Conservation (phyloP, 2,329 filamentous ascomycete species). For the Penicillium aurantiogriseum region DNA sequence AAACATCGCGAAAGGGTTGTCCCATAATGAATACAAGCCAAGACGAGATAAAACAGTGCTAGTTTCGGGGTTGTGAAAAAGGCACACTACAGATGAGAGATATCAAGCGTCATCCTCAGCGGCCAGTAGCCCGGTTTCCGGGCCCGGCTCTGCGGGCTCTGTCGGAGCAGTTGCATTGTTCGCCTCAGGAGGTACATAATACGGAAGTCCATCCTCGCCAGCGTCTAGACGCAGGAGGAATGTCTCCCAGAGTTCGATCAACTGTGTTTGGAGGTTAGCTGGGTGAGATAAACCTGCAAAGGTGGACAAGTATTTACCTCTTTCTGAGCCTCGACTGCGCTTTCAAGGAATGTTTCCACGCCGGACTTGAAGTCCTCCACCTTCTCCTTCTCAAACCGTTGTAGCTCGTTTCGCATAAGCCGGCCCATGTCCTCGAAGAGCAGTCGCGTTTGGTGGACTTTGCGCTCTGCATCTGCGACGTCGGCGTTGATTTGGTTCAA, state of each 20-base stretch:
- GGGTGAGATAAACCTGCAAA: not conserved
- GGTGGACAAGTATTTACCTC: conserved; percentile 62
- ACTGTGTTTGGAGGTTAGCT: conserved; percentile 53
- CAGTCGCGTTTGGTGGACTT: conserved; percentile 83
- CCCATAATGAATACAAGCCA: conserved; percentile 7
- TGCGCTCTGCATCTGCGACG: conserved; percentile 90
- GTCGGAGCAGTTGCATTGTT: conserved; percentile 16
- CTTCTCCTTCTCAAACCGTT: conserved; percentile 94
- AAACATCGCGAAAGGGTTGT: not conserved
- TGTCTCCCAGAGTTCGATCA: conserved; percentile 94
- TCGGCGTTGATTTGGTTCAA: conserved; percentile 89
- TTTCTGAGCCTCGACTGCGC: conserved; percentile 96
- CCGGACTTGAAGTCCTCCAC: conserved; percentile 99
- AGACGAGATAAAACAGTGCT: not conserved
- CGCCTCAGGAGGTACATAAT: conserved; percentile 36
- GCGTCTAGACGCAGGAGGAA: conserved; percentile 95
- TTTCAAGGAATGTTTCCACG: conserved; percentile 95
- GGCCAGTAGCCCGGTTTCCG: conserved; percentile 9
- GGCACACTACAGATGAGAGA: too few relatives aligned
- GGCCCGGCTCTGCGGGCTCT: conserved; percentile 18
- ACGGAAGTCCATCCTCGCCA: conserved; percentile 71
- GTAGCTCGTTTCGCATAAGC: conserved; percentile 84
- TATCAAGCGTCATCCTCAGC: conserved; percentile 18
- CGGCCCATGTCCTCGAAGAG: conserved; percentile 97
- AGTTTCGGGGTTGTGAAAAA: not conserved